A percentile compares a stretch with the other conserved stretches of the same genome.
These are phyloP conservation scores for Moesziomyces antarcticus DNA, from an alignment of 1,284 basidiomycete genomes.

Conservation along the genomic window DNA sequence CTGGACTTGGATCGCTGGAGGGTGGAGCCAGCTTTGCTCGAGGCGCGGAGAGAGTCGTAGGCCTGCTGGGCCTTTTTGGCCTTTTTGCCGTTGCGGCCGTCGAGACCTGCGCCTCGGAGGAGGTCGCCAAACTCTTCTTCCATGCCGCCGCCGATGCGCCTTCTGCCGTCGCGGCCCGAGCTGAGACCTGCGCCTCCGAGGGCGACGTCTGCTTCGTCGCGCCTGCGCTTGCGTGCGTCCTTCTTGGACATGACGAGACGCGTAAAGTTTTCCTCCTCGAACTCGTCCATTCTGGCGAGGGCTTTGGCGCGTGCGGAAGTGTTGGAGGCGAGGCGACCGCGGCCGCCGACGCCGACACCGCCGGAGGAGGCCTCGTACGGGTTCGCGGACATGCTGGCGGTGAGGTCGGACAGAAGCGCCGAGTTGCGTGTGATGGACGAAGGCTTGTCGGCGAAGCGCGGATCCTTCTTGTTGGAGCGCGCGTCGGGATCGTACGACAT, in stretches of 20 bases:
- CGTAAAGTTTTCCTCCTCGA: slow-evolving; percentile 96
- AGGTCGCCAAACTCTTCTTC: slow-evolving; percentile 67
- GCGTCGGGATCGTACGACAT: slow-evolving; percentile 83
- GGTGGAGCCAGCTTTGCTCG: slow-evolving; percentile 26
- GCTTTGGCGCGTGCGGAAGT: slow-evolving; percentile 76
- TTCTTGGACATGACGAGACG: slow-evolving; percentile 91
- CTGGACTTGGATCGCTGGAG: slow-evolving; percentile 35
- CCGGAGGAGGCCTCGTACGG: slow-evolving; percentile 62
- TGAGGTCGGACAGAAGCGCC: slow-evolving; percentile 62
- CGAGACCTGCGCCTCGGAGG: slow-evolving; percentile 49
- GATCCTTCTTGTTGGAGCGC: slow-evolving; percentile 70
- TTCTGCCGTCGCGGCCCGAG: slow-evolving; percentile 45
- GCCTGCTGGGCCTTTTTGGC: slow-evolving; percentile 45
- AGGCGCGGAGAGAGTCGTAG: slow-evolving; percentile 34
- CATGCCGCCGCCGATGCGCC: slow-evolving; percentile 63
- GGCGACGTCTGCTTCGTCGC: slow-evolving; percentile 91
- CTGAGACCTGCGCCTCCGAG: slow-evolving; percentile 74
- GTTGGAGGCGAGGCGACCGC: slow-evolving; percentile 38
- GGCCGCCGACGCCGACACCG: slow-evolving; percentile 59
- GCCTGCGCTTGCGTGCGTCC: slow-evolving; percentile 79
- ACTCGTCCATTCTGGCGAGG: slow-evolving; percentile 84
- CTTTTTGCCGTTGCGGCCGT: slow-evolving; percentile 47
- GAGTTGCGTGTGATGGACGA: slow-evolving; percentile 52
- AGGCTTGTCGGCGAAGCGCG: slow-evolving; percentile 56
- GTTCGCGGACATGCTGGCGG: slow-evolving; percentile 62